Base-by-base conservation (phyloP, 2,329 filamentous ascomycete species). In the Chaetomium sp. region DNA sequence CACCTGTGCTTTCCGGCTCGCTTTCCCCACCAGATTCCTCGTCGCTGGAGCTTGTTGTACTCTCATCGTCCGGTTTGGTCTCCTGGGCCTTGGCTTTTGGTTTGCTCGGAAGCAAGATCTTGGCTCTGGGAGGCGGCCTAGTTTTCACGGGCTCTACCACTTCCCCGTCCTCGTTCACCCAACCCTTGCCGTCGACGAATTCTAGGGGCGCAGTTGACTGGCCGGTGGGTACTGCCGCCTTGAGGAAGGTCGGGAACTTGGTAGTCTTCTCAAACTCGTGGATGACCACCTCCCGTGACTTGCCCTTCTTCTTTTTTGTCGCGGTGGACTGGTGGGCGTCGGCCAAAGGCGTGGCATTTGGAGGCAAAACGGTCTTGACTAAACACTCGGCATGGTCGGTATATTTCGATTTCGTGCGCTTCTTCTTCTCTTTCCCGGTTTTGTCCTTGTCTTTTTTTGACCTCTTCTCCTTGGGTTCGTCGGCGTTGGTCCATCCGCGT, bases 241-340 rank as follows among this genome's bases (percentile, higher is more conserved):
- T 92, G 65, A 97, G 77, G 74, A 97, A 97, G 4, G 86, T 90
- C 0, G 93, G 91, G 68, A 92, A 90, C 72, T 92, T 94, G 45
- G 86, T 87, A 8, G 90, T 93, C 75, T 92, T 93, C 71, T 90
- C 86, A 74, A 97, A 98, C 74, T 99, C 95, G 76, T 98, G 93
- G 3, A 98, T 84, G 4, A 92, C 81, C 1, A 89, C 82, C 65
- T 90, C 86, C 16, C 81, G 76, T 60, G 66, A 63, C 56, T 70
- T 74, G 50, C 66, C 66, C 59, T 81, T 82, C 54, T 83, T 82
- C 66, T 83, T 85, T 69, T 85, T 85, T 74, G 85, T 86, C 70
- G 87, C 87, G 70, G 85, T 87, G 70, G 82, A 82, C 23, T 75
- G 75, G 8, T 55, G 51, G 31, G 80, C 77, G 3, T 78, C 78